Evolutionary conservation across 2,329 filamentous ascomycete species (phyloP).

Genomic region (Pseudogymnoascus sp.): DNA sequence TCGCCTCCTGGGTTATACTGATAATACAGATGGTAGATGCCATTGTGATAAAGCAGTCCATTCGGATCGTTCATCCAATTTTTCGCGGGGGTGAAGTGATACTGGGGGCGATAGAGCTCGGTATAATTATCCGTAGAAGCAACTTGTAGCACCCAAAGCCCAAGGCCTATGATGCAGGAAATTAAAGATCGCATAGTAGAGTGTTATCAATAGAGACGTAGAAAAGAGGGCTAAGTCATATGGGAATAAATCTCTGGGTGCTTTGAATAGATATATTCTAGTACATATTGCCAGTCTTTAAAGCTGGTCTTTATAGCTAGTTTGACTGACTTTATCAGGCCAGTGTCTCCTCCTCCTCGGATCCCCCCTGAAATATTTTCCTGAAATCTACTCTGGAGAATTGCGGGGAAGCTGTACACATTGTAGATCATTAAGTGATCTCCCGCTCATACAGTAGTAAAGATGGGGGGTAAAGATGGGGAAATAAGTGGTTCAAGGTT

Average conservation of each 20-base stretch:
- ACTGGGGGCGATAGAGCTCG: constrained; percentile 12
- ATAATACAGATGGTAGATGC: constrained; percentile 56
- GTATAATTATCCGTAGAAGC: background rate
- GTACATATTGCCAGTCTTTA: background rate
- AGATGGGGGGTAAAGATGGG: background rate
- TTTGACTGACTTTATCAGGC: background rate
- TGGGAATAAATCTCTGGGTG: background rate
- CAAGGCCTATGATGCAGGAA: background rate
- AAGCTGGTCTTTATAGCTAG: background rate
- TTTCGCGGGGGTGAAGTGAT: constrained; percentile 46
- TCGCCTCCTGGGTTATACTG: constrained; percentile 47
- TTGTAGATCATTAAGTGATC: background rate
- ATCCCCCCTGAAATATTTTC: background rate
- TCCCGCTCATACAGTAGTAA: background rate
- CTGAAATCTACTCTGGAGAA: background rate
- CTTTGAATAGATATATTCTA: background rate
- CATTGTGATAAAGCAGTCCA: constrained; percentile 42
- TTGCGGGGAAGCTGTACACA: background rate
- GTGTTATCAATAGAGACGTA: background rate
- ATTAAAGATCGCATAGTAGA: background rate
- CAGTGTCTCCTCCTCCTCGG: background rate
- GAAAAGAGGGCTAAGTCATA: background rate
- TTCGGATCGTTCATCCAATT: constrained; percentile 56
- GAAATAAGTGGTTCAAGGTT: background rate
- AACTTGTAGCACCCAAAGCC: background rate